Evolutionary conservation across 345 rosid species (phyloP), one percentile per base, ranked within the genome.

Genomic region (Eucalyptus victrix): DNA sequence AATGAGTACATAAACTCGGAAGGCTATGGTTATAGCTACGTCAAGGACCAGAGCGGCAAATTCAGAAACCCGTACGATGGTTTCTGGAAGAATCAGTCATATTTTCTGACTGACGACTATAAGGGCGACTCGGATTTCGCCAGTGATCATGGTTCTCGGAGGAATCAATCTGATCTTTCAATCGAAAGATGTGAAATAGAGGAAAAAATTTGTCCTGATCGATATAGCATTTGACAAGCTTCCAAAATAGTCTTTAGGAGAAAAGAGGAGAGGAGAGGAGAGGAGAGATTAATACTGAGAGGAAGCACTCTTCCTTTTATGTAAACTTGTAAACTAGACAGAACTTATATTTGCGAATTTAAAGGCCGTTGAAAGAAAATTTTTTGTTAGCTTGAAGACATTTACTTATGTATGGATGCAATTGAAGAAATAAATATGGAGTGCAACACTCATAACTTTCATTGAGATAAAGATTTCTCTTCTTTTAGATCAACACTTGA

Each of bases 31-130:
- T 6, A 40, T 21, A 95, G 94, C 94, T 94, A 96, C 94, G 95
- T 97, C 17, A 93, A 94, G 92, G 97, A 97, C 86, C 94, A 96
- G 21, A 94, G 93, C 30, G 98, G 98, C 89, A 94, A 91, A 87
- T 96, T 97, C 92, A 94, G 98, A 92, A 96, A 96, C 91, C 96
- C 98, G 6, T 97, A 94, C 49, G 98, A 97, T 50, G 99, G 99
- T 6, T 92, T 94, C 86, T 88, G n/a, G 89, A 95, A 92, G 93
- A 97, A 96, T 90, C 95, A 96, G 90, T 93, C 95, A 8, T 95
- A 96, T 91, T 96, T 97, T 95, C 87, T 96, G 92, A 89, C 95
- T 81, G 92, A 90, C 32, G 97, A 98, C 42, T 94, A 95, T 91
- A 95, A 95, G 60, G 96, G 91, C 91, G 96, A 96, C 86, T 92